Percentiles rank a stretch among this genome's conserved stretches.
Conservation (phyloP, 1,284 basidiomycete genomes). For the Apiotrichum sp. region DNA sequence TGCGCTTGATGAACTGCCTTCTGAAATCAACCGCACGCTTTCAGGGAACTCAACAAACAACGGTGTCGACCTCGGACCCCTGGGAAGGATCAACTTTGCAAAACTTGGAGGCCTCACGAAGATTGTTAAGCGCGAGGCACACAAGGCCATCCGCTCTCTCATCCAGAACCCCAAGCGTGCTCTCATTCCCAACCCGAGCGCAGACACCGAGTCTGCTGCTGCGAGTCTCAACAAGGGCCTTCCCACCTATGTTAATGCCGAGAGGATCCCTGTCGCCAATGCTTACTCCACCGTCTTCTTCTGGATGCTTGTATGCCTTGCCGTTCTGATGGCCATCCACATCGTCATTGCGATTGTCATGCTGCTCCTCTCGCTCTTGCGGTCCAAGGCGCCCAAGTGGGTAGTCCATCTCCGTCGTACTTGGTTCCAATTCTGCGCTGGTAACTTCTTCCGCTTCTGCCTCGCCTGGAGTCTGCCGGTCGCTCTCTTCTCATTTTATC, state of each 20-base stretch:
- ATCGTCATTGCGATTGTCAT: constrained; percentile 53
- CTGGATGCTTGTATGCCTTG: constrained; percentile 58
- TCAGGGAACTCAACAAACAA: constrained; percentile 56
- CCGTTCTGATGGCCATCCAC: constrained; percentile 54
- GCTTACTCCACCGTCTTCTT: constrained; percentile 79
- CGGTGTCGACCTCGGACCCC: constrained; percentile 9
- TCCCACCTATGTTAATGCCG: constrained; percentile 69
- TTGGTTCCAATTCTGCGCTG: constrained; percentile 50
- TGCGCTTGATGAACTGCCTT: constrained; percentile 54
- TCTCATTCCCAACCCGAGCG: neutral
- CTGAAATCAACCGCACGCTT: constrained; percentile 68
- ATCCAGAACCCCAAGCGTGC: constrained; percentile 49
- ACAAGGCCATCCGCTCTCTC: neutral
- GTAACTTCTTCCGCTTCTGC: constrained; percentile 50
- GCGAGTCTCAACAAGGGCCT: constrained; percentile 60
- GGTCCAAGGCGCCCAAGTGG: constrained; percentile 18
- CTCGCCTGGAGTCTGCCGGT: constrained; percentile 63
- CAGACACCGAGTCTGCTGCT: neutral
- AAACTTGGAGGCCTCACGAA: constrained; percentile 1
- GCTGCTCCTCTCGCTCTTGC: constrained; percentile 25
- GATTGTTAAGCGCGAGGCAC: too few species aligned
- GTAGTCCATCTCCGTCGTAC: constrained; percentile 49
- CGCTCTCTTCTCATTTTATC: constrained; percentile 70
- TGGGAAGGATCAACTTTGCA: neutral
- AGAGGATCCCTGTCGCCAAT: constrained; percentile 69